phyloP scores from a whole-genome alignment of 495 filamentous ascomycete species.

The Talaromyces trachyspermus region DNA sequence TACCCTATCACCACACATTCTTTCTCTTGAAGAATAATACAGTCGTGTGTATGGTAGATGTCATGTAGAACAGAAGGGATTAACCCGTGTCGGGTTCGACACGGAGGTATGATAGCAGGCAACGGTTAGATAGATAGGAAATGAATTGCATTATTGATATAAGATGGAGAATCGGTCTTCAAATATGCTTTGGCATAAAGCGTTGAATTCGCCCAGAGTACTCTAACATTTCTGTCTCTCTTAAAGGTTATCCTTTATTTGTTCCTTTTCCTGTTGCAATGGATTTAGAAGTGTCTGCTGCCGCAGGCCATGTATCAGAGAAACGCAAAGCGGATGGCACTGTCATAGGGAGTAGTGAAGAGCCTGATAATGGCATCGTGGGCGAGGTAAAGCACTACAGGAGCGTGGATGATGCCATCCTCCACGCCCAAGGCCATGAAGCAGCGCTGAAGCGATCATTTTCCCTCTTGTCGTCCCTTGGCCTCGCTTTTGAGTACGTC shows the following conservation, averaged over 20 bases:
- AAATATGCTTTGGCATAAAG: background rate
- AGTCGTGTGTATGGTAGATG: background rate
- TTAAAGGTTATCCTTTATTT: background rate
- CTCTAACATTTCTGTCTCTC: background rate
- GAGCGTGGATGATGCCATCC: slow-evolving; percentile 18
- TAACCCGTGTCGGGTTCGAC: too few relatives aligned
- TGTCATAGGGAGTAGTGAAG: background rate
- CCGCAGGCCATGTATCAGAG: background rate
- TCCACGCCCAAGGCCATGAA: slow-evolving; percentile 28
- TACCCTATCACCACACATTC: background rate
- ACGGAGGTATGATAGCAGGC: background rate
- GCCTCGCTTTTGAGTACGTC: slow-evolving; percentile 23
- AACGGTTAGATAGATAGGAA: background rate
- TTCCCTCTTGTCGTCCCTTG: slow-evolving; percentile 20
- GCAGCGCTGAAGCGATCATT: slow-evolving; percentile 24
- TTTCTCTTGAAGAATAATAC: background rate
- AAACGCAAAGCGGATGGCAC: background rate
- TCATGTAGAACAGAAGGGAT: background rate
- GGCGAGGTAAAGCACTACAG: background rate
- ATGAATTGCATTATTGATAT: background rate
- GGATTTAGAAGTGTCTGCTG: background rate
- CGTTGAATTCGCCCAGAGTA: background rate
- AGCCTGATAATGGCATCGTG: background rate
- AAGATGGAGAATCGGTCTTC: background rate
- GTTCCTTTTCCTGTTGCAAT: background rate